Evolutionary conservation across 1,284 basidiomycete species (phyloP), one percentile per base, ranked within the genome.

Genomic region (Boletus coffeatus): DNA sequence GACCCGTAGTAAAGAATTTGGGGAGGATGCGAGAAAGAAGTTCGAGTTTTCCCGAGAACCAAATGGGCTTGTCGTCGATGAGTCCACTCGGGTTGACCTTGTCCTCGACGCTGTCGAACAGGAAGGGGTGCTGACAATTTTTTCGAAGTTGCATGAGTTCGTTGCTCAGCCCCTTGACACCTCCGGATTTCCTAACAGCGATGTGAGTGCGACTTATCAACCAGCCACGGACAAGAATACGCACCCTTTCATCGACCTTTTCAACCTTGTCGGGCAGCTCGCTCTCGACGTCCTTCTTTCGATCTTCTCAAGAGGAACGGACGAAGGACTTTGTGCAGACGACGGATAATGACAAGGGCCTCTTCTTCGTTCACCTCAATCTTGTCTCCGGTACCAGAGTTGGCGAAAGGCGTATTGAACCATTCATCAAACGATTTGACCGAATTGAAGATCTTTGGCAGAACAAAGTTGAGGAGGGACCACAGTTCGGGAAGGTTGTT

Each of bases 361-460:
- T 99, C 97, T 92, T 99, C 97, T 91, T 99, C 97, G 79, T 97
- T 98, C 80, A 99, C 79, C 82, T 98, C 95, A 75, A 99, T 98
- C 84, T 96, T 97, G 78, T 99, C 96, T 21, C 90, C 90, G 0
- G 91, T 90, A 41, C 97, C 96, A 16, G 96, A 95, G 77, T 96
- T 98, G 66, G 97, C 96, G 70, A 99, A 99, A 0, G 97, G 97
- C 2, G 96, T 98, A 79, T 99, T 99, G 84, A 99, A 99, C 97
- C 97, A 99, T 75, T 99, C 97, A 73, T 99, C 97, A 74, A 99
- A 99, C 56, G 95, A 97, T 77, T 98, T 98, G 69, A 98, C 96
- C 4, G 96, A 99, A 80, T 99, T 99, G 85, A 99, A 99, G 73
- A 99, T 90, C 79, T 95, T 98, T 25, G 97, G 97, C 18, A 99